Conservation (phyloP, 202 grass and related monocot genomes). For the Saccharum hybrid region DNA sequence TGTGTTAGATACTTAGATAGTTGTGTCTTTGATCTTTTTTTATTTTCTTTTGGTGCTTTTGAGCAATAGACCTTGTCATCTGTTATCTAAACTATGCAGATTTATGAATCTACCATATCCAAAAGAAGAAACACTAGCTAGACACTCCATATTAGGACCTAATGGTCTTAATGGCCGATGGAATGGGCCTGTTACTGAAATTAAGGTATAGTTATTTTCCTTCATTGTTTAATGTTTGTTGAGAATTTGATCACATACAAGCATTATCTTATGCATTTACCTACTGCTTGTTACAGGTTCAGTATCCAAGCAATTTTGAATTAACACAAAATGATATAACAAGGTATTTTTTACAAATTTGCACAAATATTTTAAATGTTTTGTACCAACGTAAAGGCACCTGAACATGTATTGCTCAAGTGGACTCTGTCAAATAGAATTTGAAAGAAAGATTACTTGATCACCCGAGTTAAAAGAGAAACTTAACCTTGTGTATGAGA, state of each 20-base stretch:
- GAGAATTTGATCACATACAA: slow-evolving; percentile 29
- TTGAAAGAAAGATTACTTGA: slow-evolving; percentile 3
- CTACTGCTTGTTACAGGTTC: slow-evolving; percentile 71
- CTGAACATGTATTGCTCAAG: slow-evolving; percentile 12
- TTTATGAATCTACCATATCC: slow-evolving; percentile 70
- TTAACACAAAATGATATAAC: slow-evolving; percentile 68
- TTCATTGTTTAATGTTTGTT: slow-evolving; percentile 29
- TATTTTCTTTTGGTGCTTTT: background rate
- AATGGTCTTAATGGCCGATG: slow-evolving; percentile 82
- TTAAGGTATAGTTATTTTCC: slow-evolving; percentile 69
- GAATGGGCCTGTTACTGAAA: slow-evolving; percentile 68
- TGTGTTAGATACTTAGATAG: too few relatives aligned
- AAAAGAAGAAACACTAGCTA: slow-evolving; percentile 97
- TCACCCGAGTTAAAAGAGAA: slow-evolving; percentile 1
- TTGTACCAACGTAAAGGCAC: background rate
- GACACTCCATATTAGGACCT: slow-evolving; percentile 97
- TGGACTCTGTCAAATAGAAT: background rate
- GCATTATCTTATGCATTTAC: slow-evolving; percentile 39
- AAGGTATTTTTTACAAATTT: slow-evolving; percentile 44
- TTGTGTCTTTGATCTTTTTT: too few relatives aligned
- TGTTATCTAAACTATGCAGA: slow-evolving; percentile 59
- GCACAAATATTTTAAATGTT: background rate
- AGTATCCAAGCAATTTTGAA: slow-evolving; percentile 89
- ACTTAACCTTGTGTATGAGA: background rate
- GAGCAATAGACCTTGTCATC: background rate